Conservation (phyloP, 202 grass and related monocot genomes). For the Setaria italica region DNA sequence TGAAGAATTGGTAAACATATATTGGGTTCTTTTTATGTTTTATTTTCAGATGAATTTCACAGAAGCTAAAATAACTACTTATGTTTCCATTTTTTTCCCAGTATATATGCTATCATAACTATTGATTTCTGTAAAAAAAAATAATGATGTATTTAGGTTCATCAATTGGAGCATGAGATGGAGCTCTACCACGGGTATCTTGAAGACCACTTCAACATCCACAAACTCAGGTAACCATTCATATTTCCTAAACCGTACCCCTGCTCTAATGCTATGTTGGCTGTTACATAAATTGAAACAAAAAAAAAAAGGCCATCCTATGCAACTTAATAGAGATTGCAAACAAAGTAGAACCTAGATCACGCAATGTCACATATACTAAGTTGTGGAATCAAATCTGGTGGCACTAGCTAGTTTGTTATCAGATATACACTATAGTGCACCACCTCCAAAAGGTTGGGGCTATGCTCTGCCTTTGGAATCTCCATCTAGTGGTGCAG, state of each 20-base stretch:
- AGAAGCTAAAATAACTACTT: neutral
- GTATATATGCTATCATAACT: neutral
- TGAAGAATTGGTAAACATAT: neutral
- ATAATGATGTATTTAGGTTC: slow-evolving; percentile 27
- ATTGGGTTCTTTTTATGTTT: neutral
- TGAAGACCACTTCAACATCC: slow-evolving; percentile 69
- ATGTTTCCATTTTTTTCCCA: neutral
- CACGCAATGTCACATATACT: neutral
- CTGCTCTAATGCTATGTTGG: neutral
- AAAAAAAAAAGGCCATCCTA: neutral
- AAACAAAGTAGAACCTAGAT: slow-evolving; percentile 24
- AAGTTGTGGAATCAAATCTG: neutral
- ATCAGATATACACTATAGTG: neutral
- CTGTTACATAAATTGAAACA: neutral
- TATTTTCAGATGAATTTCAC: neutral
- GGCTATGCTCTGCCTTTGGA: slow-evolving; percentile 26
- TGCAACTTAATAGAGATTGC: neutral
- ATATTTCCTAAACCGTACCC: neutral
- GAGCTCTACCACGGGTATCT: slow-evolving; percentile 84
- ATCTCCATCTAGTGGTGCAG: slow-evolving; percentile 15
- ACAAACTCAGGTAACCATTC: slow-evolving; percentile 44
- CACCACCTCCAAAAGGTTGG: slow-evolving; percentile 25
- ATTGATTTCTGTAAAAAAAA: neutral
- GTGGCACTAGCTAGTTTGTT: slow-evolving; percentile 26
- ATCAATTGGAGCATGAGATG: slow-evolving; percentile 64